These are phyloP conservation scores for Vitis labrusca DNA, from an alignment of 164 flowering plant species.

Conservation along the genomic window DNA sequence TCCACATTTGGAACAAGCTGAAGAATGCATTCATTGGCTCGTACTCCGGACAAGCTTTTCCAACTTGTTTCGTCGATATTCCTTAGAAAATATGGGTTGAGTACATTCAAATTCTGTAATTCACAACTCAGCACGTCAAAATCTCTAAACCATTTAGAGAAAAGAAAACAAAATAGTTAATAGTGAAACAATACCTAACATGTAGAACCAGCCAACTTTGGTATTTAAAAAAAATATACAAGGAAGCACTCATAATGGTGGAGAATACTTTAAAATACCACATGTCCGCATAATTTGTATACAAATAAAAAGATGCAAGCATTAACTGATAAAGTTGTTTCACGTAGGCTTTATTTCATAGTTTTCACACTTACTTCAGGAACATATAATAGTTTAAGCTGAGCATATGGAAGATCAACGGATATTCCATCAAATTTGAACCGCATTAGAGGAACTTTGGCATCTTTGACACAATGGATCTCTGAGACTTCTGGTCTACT, in stretches of 20 bases:
- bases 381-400: constrained; percentile 39
- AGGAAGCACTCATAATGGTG: too few species aligned
- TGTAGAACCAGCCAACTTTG: too few species aligned
- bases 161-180: too few species aligned
- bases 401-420: constrained; percentile 58
- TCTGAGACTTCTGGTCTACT: constrained; percentile 47
- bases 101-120: constrained; percentile 50
- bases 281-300: too few species aligned
- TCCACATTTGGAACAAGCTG: constrained; percentile 56
- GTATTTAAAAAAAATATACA: background rate
- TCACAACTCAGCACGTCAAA: constrained; percentile 7
- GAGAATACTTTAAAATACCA: too few species aligned
- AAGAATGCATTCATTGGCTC: constrained; percentile 44
- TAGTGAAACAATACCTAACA: too few species aligned
- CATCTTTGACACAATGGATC: constrained; percentile 55
- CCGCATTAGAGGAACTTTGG: constrained; percentile 62
- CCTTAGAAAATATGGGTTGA: constrained; percentile 32
- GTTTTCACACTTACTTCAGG: constrained; percentile 40
- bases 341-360: background rate
- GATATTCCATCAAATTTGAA: constrained; percentile 58
- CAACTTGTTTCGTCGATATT: constrained; percentile 55
- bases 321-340: background rate
- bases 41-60: constrained; percentile 64
- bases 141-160: background rate
- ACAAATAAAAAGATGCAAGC: background rate